phyloP scores from a whole-genome alignment of 352 stramenopile genomes.

The Aphanomyces cochlioides region DNA sequence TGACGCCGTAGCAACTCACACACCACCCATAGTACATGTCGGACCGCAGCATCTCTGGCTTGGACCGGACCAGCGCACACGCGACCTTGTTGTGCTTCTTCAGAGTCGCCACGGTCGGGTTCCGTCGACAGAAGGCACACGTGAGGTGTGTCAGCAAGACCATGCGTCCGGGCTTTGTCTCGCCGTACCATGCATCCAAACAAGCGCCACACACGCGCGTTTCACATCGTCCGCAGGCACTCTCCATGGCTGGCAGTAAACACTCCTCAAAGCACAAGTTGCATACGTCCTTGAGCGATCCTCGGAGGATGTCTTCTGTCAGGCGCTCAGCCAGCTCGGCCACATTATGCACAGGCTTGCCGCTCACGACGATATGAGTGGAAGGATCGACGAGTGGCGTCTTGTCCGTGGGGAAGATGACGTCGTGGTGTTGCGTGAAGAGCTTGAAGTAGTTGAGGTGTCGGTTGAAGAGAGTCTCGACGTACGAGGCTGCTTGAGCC shows the following conservation, averaged over 20 bases:
- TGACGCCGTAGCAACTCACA: constrained; percentile 15
- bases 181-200: constrained; percentile 17
- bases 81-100: constrained; percentile 13
- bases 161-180: constrained; percentile 6
- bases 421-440: neutral
- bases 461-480: neutral
- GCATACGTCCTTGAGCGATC: constrained; percentile 14
- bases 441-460: constrained; percentile 28
- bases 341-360: neutral
- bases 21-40: constrained; percentile 26
- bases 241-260: constrained; percentile 7
- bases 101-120: neutral
- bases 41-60: neutral
- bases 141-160: neutral
- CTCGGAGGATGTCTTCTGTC: neutral
- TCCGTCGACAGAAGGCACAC: constrained; percentile 13
- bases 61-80: neutral
- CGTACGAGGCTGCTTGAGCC: neutral
- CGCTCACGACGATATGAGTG: neutral
- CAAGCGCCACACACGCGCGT: constrained; percentile 2
- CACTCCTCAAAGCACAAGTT: constrained; percentile 21
- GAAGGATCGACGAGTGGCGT: neutral
- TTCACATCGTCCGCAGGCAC: constrained; percentile 7
- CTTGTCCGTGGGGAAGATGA: constrained; percentile 6
- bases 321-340: neutral